phyloP scores from a whole-genome alignment of 257 asterid species.

The Ehretia macrophylla region DNA sequence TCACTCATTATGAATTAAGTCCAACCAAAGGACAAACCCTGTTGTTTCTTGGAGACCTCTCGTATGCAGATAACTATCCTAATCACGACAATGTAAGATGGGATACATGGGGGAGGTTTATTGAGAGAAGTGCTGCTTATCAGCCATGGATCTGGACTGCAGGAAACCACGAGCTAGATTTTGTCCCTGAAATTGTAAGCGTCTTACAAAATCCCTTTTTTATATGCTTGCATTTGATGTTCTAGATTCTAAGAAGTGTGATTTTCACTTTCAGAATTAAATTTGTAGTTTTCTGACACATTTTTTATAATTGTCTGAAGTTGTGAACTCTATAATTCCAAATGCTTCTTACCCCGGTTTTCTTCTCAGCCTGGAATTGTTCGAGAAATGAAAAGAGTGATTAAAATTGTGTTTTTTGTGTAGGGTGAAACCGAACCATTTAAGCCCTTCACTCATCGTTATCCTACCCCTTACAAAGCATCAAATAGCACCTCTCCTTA shows the following conservation, averaged over 20 bases:
- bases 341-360: background rate
- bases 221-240: background rate
- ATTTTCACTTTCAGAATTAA: background rate
- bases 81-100: slow-evolving; percentile 74
- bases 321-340: no score
- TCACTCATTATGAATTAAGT: slow-evolving; percentile 66
- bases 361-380: background rate
- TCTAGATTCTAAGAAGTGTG: no score
- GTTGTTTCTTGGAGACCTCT: slow-evolving; percentile 76
- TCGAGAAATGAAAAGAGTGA: background rate
- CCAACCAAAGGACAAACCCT: slow-evolving; percentile 69
- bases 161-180: slow-evolving; percentile 86
- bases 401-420: slow-evolving; percentile 13
- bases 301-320: background rate
- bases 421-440: slow-evolving; percentile 87
- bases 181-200: slow-evolving; percentile 71
- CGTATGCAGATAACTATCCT: slow-evolving; percentile 73
- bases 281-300: background rate
- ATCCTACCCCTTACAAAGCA: slow-evolving; percentile 51
- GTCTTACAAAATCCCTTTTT: background rate
- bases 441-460: slow-evolving; percentile 78
- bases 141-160: slow-evolving; percentile 95
- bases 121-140: slow-evolving; percentile 78
- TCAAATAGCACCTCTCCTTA: slow-evolving; percentile 69
- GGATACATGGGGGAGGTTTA: slow-evolving; percentile 92